phyloP scores from a whole-genome alignment of 768 basidiomycete genomes.

The Agrocybe pediades region DNA sequence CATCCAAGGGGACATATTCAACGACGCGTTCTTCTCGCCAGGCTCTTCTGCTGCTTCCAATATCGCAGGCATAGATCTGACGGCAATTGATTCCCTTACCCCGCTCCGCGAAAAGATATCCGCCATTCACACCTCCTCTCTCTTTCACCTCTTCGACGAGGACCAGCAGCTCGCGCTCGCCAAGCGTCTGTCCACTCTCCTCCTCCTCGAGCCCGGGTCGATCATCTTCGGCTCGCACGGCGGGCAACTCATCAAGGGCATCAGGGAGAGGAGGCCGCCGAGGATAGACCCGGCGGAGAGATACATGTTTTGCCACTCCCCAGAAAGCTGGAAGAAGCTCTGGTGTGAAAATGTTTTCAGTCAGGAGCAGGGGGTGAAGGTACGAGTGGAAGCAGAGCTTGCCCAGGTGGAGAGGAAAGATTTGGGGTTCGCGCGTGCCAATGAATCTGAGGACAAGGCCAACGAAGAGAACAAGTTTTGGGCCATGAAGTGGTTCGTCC shows the following conservation, averaged over 20 bases:
- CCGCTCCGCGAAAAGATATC: slow-evolving; percentile 43
- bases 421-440: not conserved
- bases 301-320: slow-evolving; percentile 42
- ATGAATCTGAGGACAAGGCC: too few relatives aligned
- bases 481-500: slow-evolving; percentile 17
- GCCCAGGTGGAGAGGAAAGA: slow-evolving; percentile 2
- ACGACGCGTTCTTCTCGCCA: slow-evolving; percentile 39
- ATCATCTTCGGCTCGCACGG: slow-evolving; percentile 36
- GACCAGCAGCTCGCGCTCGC: slow-evolving; percentile 31
- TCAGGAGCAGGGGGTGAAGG: slow-evolving; percentile 5
- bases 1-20: slow-evolving; percentile 55
- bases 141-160: slow-evolving; percentile 40
- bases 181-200: slow-evolving; percentile 28
- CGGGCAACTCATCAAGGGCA: too few relatives aligned
- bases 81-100: slow-evolving; percentile 23
- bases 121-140: slow-evolving; percentile 41
- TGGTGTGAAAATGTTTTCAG: slow-evolving; percentile 38
- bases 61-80: not conserved
- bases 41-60: slow-evolving; percentile 9
- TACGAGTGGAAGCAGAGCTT: slow-evolving; percentile 17
- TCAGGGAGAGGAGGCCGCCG: too few relatives aligned
- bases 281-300: not conserved
- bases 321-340: slow-evolving; percentile 34
- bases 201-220: slow-evolving; percentile 33
- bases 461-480: slow-evolving; percentile 2